These are phyloP conservation scores for Chloris gayana DNA, from an alignment of 176 grass and related monocot genomes.

Conservation along the genomic window DNA sequence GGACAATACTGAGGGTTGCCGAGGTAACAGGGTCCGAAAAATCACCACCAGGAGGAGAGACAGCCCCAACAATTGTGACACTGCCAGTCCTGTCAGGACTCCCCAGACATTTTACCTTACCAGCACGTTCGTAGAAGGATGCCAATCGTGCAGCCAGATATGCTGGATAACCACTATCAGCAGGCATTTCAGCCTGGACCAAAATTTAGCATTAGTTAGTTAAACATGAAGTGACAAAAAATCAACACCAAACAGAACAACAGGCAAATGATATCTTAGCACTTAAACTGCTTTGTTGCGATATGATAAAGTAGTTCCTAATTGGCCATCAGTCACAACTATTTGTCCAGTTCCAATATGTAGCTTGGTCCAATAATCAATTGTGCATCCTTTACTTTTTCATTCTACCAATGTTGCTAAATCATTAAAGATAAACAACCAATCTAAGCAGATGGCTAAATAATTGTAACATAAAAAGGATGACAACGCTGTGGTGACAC, in stretches of 20 bases:
- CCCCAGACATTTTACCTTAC: conserved; percentile 97
- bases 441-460: background rate
- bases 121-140: conserved; percentile 98
- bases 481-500: too few species aligned
- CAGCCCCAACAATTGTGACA: conserved; percentile 99
- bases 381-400: background rate
- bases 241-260: too few species aligned
- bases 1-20: conserved; percentile 96
- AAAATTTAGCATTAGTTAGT: conserved; percentile 12
- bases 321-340: background rate
- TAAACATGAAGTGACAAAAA: background rate
- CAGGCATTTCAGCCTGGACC: conserved; percentile 97
- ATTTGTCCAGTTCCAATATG: background rate
- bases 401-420: background rate
- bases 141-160: conserved; percentile 97
- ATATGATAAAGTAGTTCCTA: conserved; percentile 12
- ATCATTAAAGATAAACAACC: background rate
- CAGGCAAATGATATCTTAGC: background rate
- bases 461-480: background rate
- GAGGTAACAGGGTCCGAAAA: conserved; percentile 99
- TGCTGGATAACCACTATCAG: conserved; percentile 98
- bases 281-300: conserved; percentile 12
- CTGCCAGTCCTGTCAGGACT: conserved; percentile 89
- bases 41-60: conserved; percentile 98
- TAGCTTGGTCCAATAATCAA: background rate